phyloP scores from a whole-genome alignment of 208 protist genomes.

The Leishmania martiniquensis region DNA sequence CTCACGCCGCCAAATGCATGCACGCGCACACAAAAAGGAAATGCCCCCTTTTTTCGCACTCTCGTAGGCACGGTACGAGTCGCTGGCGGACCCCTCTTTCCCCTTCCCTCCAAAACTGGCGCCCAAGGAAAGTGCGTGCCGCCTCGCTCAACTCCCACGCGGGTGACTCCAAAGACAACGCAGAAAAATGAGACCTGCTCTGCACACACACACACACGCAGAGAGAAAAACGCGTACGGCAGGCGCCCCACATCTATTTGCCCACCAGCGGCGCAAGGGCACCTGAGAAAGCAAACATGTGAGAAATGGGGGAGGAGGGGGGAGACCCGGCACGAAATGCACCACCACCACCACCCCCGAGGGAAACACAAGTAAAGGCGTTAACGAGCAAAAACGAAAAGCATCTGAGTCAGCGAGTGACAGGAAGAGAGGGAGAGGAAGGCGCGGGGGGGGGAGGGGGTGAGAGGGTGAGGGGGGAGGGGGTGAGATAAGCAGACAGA shows the following conservation, averaged over 20 bases:
- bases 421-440: background rate
- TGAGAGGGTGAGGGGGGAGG: background rate
- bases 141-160: background rate
- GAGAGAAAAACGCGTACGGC: no score
- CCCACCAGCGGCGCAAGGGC: no score
- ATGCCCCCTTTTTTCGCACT: no score
- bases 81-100: no score
- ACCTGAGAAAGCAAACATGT: no score
- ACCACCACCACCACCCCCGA: background rate
- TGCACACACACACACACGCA: background rate
- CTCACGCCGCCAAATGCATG: no score
- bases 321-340: background rate
- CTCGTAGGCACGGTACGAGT: background rate
- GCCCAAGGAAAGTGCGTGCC: background rate
- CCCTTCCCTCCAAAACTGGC: background rate
- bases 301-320: no score
- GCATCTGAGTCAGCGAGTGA: no score
- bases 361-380: no score
- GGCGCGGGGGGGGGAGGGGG: background rate
- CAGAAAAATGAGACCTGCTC: background rate
- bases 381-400: no score
- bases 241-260: no score
- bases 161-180: background rate
- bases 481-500: background rate
- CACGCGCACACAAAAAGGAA: no score